phyloP scores from a whole-genome alignment of 148 eudicot genomes.

The Vaccinium vitisidaea region DNA sequence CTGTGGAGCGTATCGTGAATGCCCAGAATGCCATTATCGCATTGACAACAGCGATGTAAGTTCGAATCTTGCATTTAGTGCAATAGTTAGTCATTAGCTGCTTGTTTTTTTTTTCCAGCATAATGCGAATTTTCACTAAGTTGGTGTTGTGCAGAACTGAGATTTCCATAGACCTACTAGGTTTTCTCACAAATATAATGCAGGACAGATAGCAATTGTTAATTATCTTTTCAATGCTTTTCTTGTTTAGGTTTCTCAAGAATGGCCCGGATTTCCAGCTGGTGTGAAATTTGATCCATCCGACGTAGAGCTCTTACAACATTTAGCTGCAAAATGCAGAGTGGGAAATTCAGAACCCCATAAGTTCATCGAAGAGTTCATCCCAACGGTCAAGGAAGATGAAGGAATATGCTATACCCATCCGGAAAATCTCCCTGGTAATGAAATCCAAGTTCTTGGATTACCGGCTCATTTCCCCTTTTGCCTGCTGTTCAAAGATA shows the following conservation, averaged over 20 bases:
- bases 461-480: neutral
- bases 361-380: conserved; percentile 64
- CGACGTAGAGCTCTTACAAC: conserved; percentile 58
- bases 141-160: neutral
- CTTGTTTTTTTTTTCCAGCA: no score
- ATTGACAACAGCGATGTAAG: conserved; percentile 92
- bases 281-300: conserved; percentile 82
- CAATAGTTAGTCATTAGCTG: neutral
- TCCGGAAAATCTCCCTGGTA: conserved; percentile 77
- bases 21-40: conserved; percentile 64
- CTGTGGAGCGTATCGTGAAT: conserved; percentile 67
- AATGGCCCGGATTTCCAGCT: conserved; percentile 76
- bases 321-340: conserved; percentile 63
- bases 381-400: conserved; percentile 53
- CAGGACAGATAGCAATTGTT: neutral
- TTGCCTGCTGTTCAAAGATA: neutral
- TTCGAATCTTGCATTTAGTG: neutral
- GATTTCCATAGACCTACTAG: neutral
- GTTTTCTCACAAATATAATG: neutral
- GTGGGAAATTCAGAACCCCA: conserved; percentile 37
- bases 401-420: conserved; percentile 72
- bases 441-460: conserved; percentile 7
- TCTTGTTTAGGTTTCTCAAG: conserved; percentile 42
- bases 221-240: neutral
- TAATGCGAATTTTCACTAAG: no score